Conservation (phyloP, 148 eudicot species). For the Dysphania ambrosioides region DNA sequence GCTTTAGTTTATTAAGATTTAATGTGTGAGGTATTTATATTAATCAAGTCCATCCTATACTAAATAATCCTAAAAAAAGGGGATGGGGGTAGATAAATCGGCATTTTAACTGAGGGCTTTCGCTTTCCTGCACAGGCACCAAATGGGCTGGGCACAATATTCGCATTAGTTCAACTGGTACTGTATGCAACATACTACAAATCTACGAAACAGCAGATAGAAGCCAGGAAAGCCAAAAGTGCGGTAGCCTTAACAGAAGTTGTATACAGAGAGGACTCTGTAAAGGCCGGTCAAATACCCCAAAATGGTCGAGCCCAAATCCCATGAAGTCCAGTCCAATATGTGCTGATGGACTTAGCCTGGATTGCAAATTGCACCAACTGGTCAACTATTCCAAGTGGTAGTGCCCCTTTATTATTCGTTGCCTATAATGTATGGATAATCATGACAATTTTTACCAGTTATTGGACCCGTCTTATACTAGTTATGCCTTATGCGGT, state of each 20-base stretch:
- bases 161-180: conserved; percentile 57
- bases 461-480: background rate
- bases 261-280: background rate
- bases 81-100: no score
- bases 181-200: conserved; percentile 59
- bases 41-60: no score
- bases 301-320: conserved; percentile 4
- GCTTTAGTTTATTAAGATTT: no score
- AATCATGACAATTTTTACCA: background rate
- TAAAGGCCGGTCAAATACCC: conserved; percentile 7
- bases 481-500: no score
- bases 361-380: background rate
- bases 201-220: conserved; percentile 47
- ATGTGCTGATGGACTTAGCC: background rate
- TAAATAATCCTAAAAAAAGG: no score
- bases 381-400: background rate
- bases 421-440: background rate
- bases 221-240: conserved; percentile 41
- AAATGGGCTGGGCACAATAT: conserved; percentile 61
- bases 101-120: background rate
- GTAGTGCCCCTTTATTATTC: no score
- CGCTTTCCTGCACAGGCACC: conserved; percentile 44
- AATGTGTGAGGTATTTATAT: no score
- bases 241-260: conserved; percentile 44
- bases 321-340: conserved; percentile 14